Conservation (phyloP, 1,284 basidiomycete genomes). For the Ganoderma lucidum region DNA sequence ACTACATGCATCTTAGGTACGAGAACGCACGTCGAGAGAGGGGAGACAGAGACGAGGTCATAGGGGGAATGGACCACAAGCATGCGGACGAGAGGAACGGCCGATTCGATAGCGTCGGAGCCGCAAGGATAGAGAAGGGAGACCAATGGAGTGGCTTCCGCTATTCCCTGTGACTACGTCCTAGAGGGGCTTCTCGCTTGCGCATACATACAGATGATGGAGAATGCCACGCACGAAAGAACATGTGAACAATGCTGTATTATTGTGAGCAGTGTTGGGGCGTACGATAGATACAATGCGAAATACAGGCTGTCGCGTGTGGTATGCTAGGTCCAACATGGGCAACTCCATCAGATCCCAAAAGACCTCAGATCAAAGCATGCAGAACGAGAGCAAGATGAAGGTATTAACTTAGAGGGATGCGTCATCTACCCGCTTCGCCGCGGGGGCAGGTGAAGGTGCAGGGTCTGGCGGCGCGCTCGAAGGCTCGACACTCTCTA, state of each 20-base stretch:
- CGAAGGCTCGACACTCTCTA: constrained; percentile 50
- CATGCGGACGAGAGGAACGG: constrained; percentile 46
- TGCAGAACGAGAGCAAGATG: constrained; percentile 4
- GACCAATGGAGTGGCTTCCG: constrained; percentile 58
- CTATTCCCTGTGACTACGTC: constrained; percentile 44
- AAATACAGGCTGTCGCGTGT: constrained; percentile 32
- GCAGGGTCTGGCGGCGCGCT: constrained; percentile 11
- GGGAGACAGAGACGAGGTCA: constrained; percentile 74
- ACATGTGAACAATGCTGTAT: constrained; percentile 16
- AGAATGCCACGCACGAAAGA: not conserved
- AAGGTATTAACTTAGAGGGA: constrained; percentile 28
- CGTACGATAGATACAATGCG: constrained; percentile 36
- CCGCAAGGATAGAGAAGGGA: constrained; percentile 52
- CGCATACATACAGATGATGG: not conserved
- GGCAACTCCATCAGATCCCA: constrained; percentile 31
- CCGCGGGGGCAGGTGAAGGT: constrained; percentile 54
- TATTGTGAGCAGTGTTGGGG: constrained; percentile 35
- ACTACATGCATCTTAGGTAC: constrained; percentile 56
- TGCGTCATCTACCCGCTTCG: constrained; percentile 46
- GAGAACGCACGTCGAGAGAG: constrained; percentile 71
- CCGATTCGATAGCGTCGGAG: constrained; percentile 46
- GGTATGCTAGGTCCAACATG: constrained; percentile 30
- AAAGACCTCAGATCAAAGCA: constrained; percentile 20
- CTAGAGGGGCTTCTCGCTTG: not conserved
- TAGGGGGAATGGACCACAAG: constrained; percentile 53